A percentile compares a stretch with the other conserved stretches of the same genome.
phyloP scores from a whole-genome alignment of 805 yeast genomes.

The Candida ortonii region DNA sequence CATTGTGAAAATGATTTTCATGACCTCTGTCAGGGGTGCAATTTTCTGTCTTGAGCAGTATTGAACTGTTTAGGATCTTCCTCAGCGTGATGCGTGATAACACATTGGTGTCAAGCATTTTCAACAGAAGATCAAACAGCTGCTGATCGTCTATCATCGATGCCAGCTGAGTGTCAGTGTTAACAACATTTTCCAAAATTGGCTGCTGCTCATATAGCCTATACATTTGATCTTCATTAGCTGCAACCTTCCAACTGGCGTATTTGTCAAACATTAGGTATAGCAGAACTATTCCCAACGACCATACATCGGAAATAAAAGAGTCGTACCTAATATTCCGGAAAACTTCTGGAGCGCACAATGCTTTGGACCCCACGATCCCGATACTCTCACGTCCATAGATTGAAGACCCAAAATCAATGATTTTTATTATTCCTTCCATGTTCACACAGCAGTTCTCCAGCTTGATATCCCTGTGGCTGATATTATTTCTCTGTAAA shows the following conservation, averaged over 20 bases:
- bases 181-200: conserved; percentile 1
- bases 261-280: conserved; percentile 32
- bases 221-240: conserved; percentile 14
- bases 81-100: too few relatives aligned
- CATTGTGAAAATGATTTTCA: too few relatives aligned
- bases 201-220: conserved; percentile 6
- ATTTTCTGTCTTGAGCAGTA: too few relatives aligned
- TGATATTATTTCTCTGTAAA: conserved; percentile 36
- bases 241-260: conserved; percentile 48
- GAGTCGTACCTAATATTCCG: conserved; percentile 39
- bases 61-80: too few relatives aligned
- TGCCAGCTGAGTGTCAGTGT: too few relatives aligned
- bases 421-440: conserved; percentile 37
- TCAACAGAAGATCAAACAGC: too few relatives aligned
- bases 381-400: conserved; percentile 33
- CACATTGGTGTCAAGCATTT: too few relatives aligned
- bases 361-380: conserved; percentile 45
- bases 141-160: background rate
- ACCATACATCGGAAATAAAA: conserved; percentile 46
- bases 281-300: conserved; percentile 43
- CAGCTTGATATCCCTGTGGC: conserved; percentile 52
- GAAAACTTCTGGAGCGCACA: conserved; percentile 48
- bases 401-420: conserved; percentile 51
- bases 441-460: conserved; percentile 41
- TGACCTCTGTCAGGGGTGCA: too few relatives aligned